Evolutionary conservation across 805 yeast genomes (phyloP), one percentile per base, ranked within the genome.

Genomic region (Spathaspora arborariae): DNA sequence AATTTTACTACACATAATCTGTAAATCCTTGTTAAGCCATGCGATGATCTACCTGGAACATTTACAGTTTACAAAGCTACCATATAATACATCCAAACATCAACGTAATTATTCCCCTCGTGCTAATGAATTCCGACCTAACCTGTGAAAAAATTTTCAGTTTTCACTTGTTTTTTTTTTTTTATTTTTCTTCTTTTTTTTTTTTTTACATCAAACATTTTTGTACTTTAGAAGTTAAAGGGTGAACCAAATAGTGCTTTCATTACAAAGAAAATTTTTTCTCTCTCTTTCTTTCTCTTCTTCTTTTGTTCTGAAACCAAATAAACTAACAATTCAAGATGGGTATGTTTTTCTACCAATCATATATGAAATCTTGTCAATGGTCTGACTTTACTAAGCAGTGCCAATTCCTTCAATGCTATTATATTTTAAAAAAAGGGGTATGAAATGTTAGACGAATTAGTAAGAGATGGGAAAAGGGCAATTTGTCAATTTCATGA

Each of bases 301-400:
- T 34, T 41, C 21, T 42, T 26, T 36, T 45, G 48, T 44, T 50
- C 20, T 16, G 16, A 42, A 42, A 42, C 46, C 49, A 43, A 42
- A 15, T 16, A 24, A 42, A 42, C 24, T 24, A 46, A 37, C 26
- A 44, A 5, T 13, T 45, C 51, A 47, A 47, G 48, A 47, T 47
- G 51, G 51, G 51, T 47, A 47, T 47, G 51, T 37, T 18, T 20
- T 9, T 37, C n/a, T 34, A 11, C 18, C 16, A 15, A 2, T 6
- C 18, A 30, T 3, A n/a, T 30, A 30, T 30, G 18, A 30, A n/a
- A 13, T 30, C 18, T 30, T 13, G 35, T 30, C 35, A 30, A 30
- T 30, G 35, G 35, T 3, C 8, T 13, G 35, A 30, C 18, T 30
- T 13, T 16, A 30, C n/a, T 30, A 16, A 13, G 6, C 18, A 7